Percentiles rank a stretch among this genome's conserved stretches.
These are phyloP conservation scores for Boletus sp. DNA, from an alignment of 768 basidiomycete genomes.

Conservation along the genomic window DNA sequence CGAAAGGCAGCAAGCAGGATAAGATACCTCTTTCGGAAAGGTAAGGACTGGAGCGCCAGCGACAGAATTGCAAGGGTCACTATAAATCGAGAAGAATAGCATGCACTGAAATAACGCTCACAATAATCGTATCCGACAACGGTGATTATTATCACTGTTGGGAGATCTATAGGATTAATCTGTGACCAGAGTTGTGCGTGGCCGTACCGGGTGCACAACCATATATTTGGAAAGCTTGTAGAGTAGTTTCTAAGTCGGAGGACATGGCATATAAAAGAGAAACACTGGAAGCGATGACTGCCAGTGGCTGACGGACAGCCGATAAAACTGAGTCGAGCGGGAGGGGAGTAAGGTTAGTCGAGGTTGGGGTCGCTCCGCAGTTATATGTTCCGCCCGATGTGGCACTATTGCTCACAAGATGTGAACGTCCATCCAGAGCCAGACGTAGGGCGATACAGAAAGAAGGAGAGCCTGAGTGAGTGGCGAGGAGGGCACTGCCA, in stretches of 20 bases:
- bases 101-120: background rate
- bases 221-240: background rate
- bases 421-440: too few species aligned
- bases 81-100: background rate
- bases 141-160: constrained; percentile 5
- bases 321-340: too few species aligned
- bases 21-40: constrained; percentile 10
- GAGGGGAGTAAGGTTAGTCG: too few species aligned
- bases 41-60: constrained; percentile 9
- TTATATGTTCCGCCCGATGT: too few species aligned
- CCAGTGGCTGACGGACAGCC: too few species aligned
- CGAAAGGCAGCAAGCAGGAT: too few species aligned
- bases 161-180: background rate
- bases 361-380: too few species aligned
- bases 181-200: background rate
- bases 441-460: too few species aligned
- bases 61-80: background rate
- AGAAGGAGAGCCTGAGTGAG: too few species aligned
- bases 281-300: background rate
- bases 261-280: background rate
- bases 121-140: constrained; percentile 17
- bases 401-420: too few species aligned
- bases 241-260: background rate
- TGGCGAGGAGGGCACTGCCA: too few species aligned
- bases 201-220: background rate